Evolutionary conservation across 768 basidiomycete species (phyloP).

Genomic region (Tricholoma furcatifolium): DNA sequence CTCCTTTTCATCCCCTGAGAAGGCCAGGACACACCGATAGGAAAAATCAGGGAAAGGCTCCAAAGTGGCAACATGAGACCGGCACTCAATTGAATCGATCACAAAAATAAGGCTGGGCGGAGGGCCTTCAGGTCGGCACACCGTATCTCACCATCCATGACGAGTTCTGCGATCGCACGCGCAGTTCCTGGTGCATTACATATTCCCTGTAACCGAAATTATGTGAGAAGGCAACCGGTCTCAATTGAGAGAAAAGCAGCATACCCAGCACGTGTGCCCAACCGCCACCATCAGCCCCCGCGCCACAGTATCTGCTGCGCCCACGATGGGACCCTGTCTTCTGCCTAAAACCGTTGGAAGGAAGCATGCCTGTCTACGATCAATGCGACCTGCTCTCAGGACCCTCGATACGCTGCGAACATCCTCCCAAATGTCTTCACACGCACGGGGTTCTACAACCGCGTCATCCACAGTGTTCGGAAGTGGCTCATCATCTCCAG

Average conservation of each 20-base stretch:
- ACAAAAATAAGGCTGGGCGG: constrained; percentile 38
- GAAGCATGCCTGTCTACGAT: constrained; percentile 69
- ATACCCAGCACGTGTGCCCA: constrained; percentile 80
- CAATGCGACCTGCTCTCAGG: constrained; percentile 51
- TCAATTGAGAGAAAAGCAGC: background rate
- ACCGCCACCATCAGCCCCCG: constrained; percentile 70
- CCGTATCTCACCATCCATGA: constrained; percentile 63
- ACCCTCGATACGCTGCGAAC: constrained; percentile 62
- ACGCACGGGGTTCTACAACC: constrained; percentile 51
- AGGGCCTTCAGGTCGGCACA: constrained; percentile 55
- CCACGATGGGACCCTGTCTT: constrained; percentile 70
- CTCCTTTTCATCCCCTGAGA: no score
- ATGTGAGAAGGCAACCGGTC: background rate
- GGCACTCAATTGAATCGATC: background rate
- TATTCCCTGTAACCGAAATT: constrained; percentile 50
- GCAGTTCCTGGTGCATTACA: constrained; percentile 87
- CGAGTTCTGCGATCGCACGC: constrained; percentile 63
- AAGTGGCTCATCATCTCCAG: constrained; percentile 70
- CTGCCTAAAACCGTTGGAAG: constrained; percentile 57
- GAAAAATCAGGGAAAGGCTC: no score
- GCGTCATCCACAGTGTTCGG: constrained; percentile 76
- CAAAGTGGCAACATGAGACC: no score
- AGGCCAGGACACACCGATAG: no score
- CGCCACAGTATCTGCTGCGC: constrained; percentile 52
- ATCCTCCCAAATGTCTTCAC: constrained; percentile 52